Conservation (phyloP, 1,139 yeast species). For the Blastobotrys proliferans region DNA sequence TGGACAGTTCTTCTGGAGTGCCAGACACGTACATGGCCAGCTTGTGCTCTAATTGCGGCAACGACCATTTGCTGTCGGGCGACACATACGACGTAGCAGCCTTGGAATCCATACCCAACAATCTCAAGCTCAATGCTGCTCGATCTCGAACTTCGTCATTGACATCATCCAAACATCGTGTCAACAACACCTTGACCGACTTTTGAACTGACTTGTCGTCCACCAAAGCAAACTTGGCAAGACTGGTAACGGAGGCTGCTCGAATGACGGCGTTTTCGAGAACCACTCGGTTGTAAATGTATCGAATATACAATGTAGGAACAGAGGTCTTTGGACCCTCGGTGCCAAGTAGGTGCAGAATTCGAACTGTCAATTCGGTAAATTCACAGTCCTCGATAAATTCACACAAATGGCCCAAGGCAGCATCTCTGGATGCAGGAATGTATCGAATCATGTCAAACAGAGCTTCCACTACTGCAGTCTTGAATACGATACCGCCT, state of each 20-base stretch:
- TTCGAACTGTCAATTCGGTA: slow-evolving; percentile 87
- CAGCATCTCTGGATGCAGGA: slow-evolving; percentile 81
- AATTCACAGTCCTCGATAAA: slow-evolving; percentile 97
- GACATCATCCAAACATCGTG: slow-evolving; percentile 79
- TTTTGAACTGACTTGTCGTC: slow-evolving; percentile 64
- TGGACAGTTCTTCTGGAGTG: slow-evolving; percentile 48
- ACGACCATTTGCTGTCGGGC: slow-evolving; percentile 66
- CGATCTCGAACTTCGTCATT: slow-evolving; percentile 99
- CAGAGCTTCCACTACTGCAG: slow-evolving; percentile 84
- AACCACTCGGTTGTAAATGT: slow-evolving; percentile 93
- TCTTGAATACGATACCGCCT: slow-evolving; percentile 78
- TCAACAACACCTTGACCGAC: slow-evolving; percentile 70
- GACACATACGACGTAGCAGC: slow-evolving; percentile 54
- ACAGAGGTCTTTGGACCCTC: slow-evolving; percentile 87
- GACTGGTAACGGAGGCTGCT: slow-evolving; percentile 90
- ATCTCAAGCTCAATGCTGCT: slow-evolving; percentile 78
- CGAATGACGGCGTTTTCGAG: slow-evolving; percentile 92
- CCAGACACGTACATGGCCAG: slow-evolving; percentile 69
- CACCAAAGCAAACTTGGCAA: slow-evolving; percentile 83
- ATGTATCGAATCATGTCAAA: slow-evolving; percentile 85
- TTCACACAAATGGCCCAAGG: slow-evolving; percentile 87
- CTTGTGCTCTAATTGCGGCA: slow-evolving; percentile 72
- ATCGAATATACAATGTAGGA: slow-evolving; percentile 91
- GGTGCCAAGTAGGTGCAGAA: slow-evolving; percentile 84
- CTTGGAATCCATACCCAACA: slow-evolving; percentile 49